Conservation (phyloP, 257 asterid species). For the Salvia miltiorrhiza region DNA sequence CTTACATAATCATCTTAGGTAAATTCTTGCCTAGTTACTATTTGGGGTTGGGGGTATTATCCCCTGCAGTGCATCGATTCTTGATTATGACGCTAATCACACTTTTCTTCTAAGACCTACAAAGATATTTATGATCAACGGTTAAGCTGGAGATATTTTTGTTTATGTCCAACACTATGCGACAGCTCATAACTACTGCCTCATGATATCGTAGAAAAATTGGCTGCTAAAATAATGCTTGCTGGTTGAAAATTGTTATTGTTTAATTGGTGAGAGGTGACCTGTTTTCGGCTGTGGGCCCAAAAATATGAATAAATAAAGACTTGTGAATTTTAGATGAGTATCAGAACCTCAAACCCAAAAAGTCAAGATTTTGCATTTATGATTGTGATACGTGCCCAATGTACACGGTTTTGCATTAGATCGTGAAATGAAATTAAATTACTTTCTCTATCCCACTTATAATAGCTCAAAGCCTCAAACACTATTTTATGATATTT, state of each 20-base stretch:
- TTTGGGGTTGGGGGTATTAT: not conserved
- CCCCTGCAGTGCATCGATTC: not conserved
- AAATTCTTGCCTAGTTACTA: too few relatives aligned
- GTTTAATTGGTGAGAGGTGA: slow-evolving; percentile 12
- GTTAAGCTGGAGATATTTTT: not conserved
- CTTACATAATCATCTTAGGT: too few relatives aligned
- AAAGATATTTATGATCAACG: not conserved
- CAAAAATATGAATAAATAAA: slow-evolving; percentile 24
- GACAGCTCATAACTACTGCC: not conserved
- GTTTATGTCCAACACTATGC: not conserved
- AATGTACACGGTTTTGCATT: not conserved
- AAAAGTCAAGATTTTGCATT: slow-evolving; percentile 21
- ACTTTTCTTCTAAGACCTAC: not conserved
- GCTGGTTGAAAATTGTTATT: slow-evolving; percentile 15
- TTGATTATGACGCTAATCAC: not conserved
- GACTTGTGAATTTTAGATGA: slow-evolving; percentile 10
- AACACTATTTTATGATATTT: too few relatives aligned
- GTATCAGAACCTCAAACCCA: not conserved
- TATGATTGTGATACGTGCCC: slow-evolving; percentile 11
- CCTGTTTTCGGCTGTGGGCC: not conserved
- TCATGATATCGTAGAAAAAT: not conserved
- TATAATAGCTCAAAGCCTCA: too few relatives aligned
- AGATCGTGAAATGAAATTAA: not conserved
- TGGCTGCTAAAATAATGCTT: slow-evolving; percentile 16
- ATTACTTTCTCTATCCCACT: too few relatives aligned